Evolutionary conservation across 371 early-diverging fungal genomes (phyloP), one percentile per base, ranked within the genome.

Genomic region (Mortierella polycephala): DNA sequence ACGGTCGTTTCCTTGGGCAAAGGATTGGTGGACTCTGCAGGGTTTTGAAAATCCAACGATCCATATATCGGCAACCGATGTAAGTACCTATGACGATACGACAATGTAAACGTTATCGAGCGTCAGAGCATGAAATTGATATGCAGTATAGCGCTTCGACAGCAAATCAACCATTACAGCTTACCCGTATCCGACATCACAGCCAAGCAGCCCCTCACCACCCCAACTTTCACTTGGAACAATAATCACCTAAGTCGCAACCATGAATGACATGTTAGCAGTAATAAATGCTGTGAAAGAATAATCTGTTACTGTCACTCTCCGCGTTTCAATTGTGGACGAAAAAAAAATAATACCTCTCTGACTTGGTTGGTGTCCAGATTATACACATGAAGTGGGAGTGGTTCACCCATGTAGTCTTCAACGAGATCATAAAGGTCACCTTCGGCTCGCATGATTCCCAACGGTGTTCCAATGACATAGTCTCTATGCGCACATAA

Each of bases 191-290:
- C 90, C 92, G 7, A 91, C 89, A 69, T 90, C 90, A 64, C 92
- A 91, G 0, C 92, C 92, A 16, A 91, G 62, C 5, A 88, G 84
- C 6, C 92, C 92, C 59, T 84, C 81, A 13, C 92, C 92, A 60
- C 92, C 92, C 92, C 92, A 91, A 55, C 87, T 89, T 54, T 85
- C 84, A 61, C 87, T 88, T 13, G 92, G 90, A 21, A 89, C 81
- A 74, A 91, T 89, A 21, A 89, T 85, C 46, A 87, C 87, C 82
- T 92, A 30, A 30, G 37, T 45, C 20, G 49, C 39, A 39, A 23
- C 16, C 10, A 12, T 11, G 23, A 46, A 13, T 14, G 41, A 18
- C 20, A 55, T 11, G 11, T n/a, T 18, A 54, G 42, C n/a, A n/a
- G 23, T 30, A 42, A 50, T 16, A 30, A 49, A 16, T 37, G 21